Percentiles rank a stretch among this genome's conserved stretches.
Conservation (phyloP, 176 grass and related monocot genomes). For the Stipa capillata region DNA sequence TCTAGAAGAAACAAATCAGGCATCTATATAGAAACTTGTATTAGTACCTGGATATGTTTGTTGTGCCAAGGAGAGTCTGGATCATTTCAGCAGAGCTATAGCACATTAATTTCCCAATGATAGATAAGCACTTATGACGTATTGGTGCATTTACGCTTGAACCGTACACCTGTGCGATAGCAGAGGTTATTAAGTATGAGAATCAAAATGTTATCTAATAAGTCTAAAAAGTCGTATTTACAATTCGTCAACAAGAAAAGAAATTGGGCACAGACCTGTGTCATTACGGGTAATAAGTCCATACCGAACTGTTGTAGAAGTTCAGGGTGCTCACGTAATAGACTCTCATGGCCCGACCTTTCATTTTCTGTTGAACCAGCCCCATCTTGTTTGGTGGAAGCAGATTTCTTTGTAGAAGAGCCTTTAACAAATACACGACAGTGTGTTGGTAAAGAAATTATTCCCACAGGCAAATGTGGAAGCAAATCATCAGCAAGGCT, state of each 20-base stretch:
- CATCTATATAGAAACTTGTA: neutral
- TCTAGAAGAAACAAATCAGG: neutral
- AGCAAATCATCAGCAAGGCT: constrained; percentile 90
- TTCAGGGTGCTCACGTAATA: constrained; percentile 81
- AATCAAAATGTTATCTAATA: neutral
- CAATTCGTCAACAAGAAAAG: neutral
- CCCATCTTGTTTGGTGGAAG: constrained; percentile 49
- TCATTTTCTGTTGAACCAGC: constrained; percentile 53
- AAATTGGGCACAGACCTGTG: constrained; percentile 42
- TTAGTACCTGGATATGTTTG: constrained; percentile 87
- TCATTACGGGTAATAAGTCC: constrained; percentile 82
- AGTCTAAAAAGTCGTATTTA: neutral
- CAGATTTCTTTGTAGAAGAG: constrained; percentile 52
- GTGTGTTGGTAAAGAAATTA: constrained; percentile 63
- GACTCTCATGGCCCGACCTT: constrained; percentile 67
- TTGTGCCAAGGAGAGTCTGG: constrained; percentile 54
- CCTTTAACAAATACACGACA: constrained; percentile 57
- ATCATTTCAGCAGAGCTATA: constrained; percentile 92
- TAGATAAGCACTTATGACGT: constrained; percentile 81
- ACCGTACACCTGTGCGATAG: constrained; percentile 63
- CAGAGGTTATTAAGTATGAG: neutral
- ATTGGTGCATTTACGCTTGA: constrained; percentile 84
- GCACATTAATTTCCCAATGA: constrained; percentile 92
- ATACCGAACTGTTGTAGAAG: constrained; percentile 86
- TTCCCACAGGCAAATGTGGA: constrained; percentile 72